phyloP scores from a whole-genome alignment of 108 stramenopile species.

The Cyclotella distinguenda region DNA sequence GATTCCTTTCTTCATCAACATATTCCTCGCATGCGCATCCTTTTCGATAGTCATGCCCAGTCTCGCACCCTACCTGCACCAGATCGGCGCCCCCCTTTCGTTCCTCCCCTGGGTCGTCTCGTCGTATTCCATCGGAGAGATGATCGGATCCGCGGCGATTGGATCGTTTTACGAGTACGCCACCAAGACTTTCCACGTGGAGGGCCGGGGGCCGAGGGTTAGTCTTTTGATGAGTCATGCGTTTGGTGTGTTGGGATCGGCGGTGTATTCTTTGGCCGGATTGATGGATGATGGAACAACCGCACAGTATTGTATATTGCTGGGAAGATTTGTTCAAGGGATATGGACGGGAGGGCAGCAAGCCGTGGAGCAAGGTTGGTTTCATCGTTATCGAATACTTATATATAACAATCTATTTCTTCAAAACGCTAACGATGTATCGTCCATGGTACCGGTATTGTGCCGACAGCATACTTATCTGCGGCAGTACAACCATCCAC shows the following conservation, averaged over 20 bases:
- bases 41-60: conserved; percentile 47
- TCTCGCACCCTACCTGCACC: conserved; percentile 32
- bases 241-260: conserved; percentile 31
- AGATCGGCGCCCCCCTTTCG: conserved; percentile 32
- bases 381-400: not conserved
- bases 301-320: conserved; percentile 24
- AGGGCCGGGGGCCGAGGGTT: conserved; percentile 29
- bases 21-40: conserved; percentile 44
- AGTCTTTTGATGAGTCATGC: conserved; percentile 18
- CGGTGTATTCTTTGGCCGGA: conserved; percentile 26
- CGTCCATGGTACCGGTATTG: no score
- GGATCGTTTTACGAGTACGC: conserved; percentile 36
- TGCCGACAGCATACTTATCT: conserved; percentile 34
- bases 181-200: conserved; percentile 10
- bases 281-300: conserved; percentile 13
- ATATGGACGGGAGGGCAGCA: conserved; percentile 52
- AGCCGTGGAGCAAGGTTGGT: conserved; percentile 42
- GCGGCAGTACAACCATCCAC: conserved; percentile 28
- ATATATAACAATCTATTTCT: no score
- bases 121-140: conserved; percentile 40
- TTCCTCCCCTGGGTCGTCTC: conserved; percentile 44
- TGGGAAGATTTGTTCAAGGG: conserved; percentile 28
- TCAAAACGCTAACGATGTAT: no score
- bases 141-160: conserved; percentile 40
- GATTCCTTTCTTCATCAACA: conserved; percentile 43